These are phyloP conservation scores for Blastomyces silverae DNA, from an alignment of 2,329 filamentous ascomycete species.

Conservation along the genomic window DNA sequence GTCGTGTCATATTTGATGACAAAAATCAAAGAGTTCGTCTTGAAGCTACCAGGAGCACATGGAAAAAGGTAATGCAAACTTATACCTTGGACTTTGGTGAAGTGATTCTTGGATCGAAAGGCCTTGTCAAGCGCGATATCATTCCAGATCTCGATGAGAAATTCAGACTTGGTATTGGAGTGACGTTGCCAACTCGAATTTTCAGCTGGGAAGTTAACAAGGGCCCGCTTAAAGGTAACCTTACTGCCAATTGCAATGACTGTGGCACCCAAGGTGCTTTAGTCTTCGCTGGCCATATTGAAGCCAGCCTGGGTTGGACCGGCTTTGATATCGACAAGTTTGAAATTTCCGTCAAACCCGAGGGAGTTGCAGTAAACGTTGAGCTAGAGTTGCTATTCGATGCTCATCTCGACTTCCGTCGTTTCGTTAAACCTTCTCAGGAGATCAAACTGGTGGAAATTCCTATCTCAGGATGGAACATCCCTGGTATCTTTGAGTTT, in stretches of 20 bases:
- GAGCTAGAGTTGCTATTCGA: constrained; percentile 12
- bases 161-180: constrained; percentile 13
- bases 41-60: constrained; percentile 15
- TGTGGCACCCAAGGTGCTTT: constrained; percentile 15
- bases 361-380: constrained; percentile 11
- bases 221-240: constrained; percentile 12
- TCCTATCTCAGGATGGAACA: constrained; percentile 16
- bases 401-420: constrained; percentile 11
- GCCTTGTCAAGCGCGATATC: constrained; percentile 13
- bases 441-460: constrained; percentile 14
- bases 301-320: constrained; percentile 13
- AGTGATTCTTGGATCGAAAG: constrained; percentile 13
- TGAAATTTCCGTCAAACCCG: constrained; percentile 14
- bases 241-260: constrained; percentile 15
- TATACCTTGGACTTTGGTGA: constrained; percentile 16
- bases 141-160: constrained; percentile 13
- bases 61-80: constrained; percentile 16
- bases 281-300: constrained; percentile 15
- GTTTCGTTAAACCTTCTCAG: constrained; percentile 4
- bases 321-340: constrained; percentile 15
- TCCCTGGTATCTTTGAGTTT: constrained; percentile 15
- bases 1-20: constrained; percentile 15
- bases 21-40: constrained; percentile 8
- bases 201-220: constrained; percentile 13
- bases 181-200: constrained; percentile 12